phyloP scores from a whole-genome alignment of 148 eudicot species.

The Tetragonia tetragonoides region DNA sequence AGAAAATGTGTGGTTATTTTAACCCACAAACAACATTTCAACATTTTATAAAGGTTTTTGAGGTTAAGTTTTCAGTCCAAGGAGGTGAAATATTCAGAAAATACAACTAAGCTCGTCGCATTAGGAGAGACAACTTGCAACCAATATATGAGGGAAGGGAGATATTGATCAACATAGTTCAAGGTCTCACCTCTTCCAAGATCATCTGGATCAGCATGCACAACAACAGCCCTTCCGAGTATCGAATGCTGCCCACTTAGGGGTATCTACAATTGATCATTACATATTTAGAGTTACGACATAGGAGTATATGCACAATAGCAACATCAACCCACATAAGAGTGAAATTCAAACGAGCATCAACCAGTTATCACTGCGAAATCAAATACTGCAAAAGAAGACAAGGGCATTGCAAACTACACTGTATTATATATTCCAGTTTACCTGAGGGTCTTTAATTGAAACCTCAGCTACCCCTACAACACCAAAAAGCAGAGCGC shows the following conservation, averaged over 20 bases:
- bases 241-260: constrained; percentile 76
- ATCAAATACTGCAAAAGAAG: neutral
- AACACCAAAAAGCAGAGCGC: constrained; percentile 8
- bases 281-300: neutral
- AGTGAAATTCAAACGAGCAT: neutral
- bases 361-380: neutral
- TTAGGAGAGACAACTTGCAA: neutral
- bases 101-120: neutral
- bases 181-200: constrained; percentile 68
- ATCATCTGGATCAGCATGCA: constrained; percentile 92
- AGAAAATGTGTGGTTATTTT: neutral
- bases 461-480: constrained; percentile 81
- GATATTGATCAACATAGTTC: neutral
- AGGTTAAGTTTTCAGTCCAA: too few species aligned
- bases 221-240: constrained; percentile 90
- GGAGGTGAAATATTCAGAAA: neutral
- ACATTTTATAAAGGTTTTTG: neutral
- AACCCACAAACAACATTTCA: neutral
- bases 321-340: neutral
- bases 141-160: neutral
- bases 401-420: neutral
- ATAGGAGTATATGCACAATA: neutral
- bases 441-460: constrained; percentile 66
- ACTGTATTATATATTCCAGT: neutral
- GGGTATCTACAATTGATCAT: constrained; percentile 44